phyloP scores from a whole-genome alignment of 139 green algal genomes.

The Bryopsis sp. region DNA sequence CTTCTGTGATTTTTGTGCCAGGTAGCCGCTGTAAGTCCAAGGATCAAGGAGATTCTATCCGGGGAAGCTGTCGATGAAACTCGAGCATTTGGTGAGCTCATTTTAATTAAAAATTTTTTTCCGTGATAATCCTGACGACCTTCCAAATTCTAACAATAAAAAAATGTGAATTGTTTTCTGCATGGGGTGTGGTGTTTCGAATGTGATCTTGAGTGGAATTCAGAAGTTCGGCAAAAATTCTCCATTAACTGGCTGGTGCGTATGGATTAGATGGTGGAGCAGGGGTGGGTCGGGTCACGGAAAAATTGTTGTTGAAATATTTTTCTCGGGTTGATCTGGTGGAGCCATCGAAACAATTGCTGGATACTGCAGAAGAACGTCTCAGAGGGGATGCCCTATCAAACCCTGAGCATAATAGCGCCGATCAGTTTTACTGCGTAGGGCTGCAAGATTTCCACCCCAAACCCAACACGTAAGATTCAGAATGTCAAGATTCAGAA shows the following conservation, averaged over 20 bases:
- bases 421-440: not conserved
- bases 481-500: no score
- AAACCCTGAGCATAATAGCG: no score
- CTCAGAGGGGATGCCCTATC: not conserved
- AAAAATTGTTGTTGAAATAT: not conserved
- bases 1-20: no score
- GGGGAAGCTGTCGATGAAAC: not conserved
- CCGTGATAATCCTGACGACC: not conserved
- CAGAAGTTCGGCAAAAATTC: not conserved
- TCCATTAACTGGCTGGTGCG: no score
- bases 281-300: slow-evolving; percentile 1
- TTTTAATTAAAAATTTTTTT: not conserved
- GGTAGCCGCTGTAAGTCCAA: not conserved
- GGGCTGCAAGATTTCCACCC: slow-evolving; percentile 3
- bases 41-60: not conserved
- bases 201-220: not conserved
- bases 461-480: not conserved
- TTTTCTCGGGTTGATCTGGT: slow-evolving; percentile 10
- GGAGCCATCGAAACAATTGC: not conserved
- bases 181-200: not conserved
- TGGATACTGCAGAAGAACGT: not conserved
- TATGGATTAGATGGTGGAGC: slow-evolving; percentile 7
- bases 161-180: not conserved
- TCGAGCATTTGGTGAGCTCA: no score
- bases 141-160: not conserved